These are phyloP conservation scores for Colletotrichum sp. DNA, from an alignment of 2,329 filamentous ascomycete genomes.

Conservation along the genomic window DNA sequence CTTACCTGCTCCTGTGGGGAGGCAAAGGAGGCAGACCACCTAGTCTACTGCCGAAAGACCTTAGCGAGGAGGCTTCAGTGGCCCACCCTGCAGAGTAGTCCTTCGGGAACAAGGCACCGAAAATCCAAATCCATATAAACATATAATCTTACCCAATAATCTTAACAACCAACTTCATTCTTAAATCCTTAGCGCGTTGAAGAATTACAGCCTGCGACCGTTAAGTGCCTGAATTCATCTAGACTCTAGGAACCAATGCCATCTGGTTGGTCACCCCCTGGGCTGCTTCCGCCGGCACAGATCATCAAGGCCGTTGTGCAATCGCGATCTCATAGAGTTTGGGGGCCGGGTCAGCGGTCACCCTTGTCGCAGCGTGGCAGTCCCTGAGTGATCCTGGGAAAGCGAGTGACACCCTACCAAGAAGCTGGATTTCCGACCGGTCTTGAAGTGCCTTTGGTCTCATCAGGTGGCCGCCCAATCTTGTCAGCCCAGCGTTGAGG, in stretches of 20 bases:
- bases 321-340: neutral
- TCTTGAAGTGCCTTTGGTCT: slow-evolving; percentile 14
- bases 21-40: too few relatives aligned
- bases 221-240: neutral
- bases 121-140: neutral
- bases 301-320: neutral
- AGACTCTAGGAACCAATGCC: neutral
- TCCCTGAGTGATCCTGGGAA: neutral
- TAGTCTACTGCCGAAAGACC: too few relatives aligned
- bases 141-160: neutral
- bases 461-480: neutral
- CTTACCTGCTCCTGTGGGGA: too few relatives aligned
- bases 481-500: neutral
- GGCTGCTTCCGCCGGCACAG: neutral
- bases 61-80: too few relatives aligned
- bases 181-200: neutral
- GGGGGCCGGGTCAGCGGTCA: neutral
- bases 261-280: neutral
- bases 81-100: neutral
- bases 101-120: neutral
- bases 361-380: neutral
- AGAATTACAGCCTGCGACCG: neutral
- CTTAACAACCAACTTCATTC: neutral
- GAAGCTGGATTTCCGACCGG: neutral
- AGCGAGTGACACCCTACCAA: neutral